Conservation (phyloP, 768 basidiomycete species). For the Zangia roseola region DNA sequence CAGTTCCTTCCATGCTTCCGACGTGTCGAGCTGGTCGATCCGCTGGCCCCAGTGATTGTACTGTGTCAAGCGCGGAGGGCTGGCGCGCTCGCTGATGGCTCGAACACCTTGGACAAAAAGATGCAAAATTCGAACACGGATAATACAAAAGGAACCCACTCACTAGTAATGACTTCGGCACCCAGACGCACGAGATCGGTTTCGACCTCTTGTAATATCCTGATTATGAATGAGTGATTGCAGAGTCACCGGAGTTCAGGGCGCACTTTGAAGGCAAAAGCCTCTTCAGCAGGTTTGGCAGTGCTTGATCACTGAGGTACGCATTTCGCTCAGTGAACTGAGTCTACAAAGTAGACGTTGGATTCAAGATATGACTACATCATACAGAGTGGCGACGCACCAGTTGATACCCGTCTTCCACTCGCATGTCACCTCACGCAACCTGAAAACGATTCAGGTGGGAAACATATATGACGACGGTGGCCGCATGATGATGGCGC, state of each 20-base stretch:
- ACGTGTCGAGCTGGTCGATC: slow-evolving; percentile 64
- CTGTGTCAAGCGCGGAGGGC: slow-evolving; percentile 57
- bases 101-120: slow-evolving; percentile 46
- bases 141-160: slow-evolving; percentile 13
- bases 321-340: slow-evolving; percentile 59
- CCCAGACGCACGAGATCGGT: slow-evolving; percentile 62
- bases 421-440: slow-evolving; percentile 43
- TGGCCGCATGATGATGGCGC: too few species aligned
- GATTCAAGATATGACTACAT: background rate
- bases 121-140: background rate
- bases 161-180: slow-evolving; percentile 51
- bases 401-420: slow-evolving; percentile 66
- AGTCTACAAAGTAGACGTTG: slow-evolving; percentile 31
- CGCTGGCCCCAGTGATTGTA: slow-evolving; percentile 74
- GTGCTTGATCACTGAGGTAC: slow-evolving; percentile 58
- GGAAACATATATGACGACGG: background rate
- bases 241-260: background rate
- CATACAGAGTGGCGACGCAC: slow-evolving; percentile 32
- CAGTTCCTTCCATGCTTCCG: slow-evolving; percentile 70
- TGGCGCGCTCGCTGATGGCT: slow-evolving; percentile 40
- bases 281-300: slow-evolving; percentile 60
- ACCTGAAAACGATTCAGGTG: too few species aligned
- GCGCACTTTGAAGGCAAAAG: slow-evolving; percentile 47
- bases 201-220: slow-evolving; percentile 49
- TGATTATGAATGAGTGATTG: slow-evolving; percentile 18